Base-by-base conservation (phyloP, 1,139 yeast genomes). In the Protomyces macrosporus region DNA sequence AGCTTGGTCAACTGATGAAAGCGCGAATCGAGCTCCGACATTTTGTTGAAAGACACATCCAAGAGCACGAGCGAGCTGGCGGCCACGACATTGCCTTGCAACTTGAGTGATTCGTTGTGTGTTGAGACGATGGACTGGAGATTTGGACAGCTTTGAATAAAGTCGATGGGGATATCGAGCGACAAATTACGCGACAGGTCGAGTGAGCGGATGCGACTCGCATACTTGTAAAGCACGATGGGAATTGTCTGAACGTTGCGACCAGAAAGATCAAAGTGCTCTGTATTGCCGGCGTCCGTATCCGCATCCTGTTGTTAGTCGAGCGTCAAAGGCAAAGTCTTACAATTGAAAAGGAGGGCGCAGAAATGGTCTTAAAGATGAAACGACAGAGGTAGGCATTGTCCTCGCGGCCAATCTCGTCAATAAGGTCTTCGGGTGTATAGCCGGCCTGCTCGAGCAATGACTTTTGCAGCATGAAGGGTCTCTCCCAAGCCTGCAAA, bases 141-240 rank as follows among this genome's bases (percentile, higher is more conserved):
- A 70, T 88, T 88, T 58, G 84, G 81, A 69, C 96, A 87, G 36
- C 89, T 84, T 72, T 90, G 96, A 69, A 90, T 85, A 72, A 90
- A 90, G 73, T 90, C 97, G 65, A 84, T 76, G 0, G 97, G 96
- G 40, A 91, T 78, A 65, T 85, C 84, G 62, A 91, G 86, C 32
- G 95, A 87, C 5, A 97, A 96, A 73, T 91, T 91, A 68, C 88
- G 85, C 0, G 95, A 88, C 14, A 90, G 91, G 73, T 91, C 93
- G 68, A 91, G 79, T 69, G 86, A 82, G 69, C 87, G 90, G 66
- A 91, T 88, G 69, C 89, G 95, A 65, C 86, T 82, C 0, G 96
- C 88, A 68, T 86, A 90, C 69, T 85, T 88, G 71, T 87, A 91
- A 70, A 90, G 84, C 51, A 87, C 81, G 63, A 89, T 87, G 0